Percentiles rank a stretch among this genome's conserved stretches.
Evolutionary conservation across 192 early-diverging fungal species (phyloP).

Genomic region (Chytriomyces sp.): DNA sequence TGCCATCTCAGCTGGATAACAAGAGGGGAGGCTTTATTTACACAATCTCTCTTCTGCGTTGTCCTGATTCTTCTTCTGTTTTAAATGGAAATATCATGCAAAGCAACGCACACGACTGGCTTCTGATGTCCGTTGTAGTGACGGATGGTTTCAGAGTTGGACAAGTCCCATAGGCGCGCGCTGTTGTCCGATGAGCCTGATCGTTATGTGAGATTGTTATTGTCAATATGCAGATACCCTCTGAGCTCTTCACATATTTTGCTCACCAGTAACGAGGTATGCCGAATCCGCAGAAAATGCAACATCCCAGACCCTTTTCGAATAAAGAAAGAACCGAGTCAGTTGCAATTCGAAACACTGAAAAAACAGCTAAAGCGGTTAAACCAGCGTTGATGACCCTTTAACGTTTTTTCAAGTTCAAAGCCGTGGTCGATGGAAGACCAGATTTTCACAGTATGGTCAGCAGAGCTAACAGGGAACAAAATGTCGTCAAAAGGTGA

Average conservation of each 20-base stretch:
- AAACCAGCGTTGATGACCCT: conserved; percentile 79
- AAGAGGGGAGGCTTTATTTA: neutral
- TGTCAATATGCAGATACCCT: neutral
- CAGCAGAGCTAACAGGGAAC: conserved; percentile 65
- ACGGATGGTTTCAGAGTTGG: conserved; percentile 76
- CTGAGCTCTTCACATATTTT: neutral
- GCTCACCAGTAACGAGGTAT: conserved; percentile 78
- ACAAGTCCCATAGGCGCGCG: conserved; percentile 81
- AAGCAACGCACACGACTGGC: conserved; percentile 82
- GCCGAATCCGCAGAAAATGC: conserved; percentile 91
- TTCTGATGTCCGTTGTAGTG: conserved; percentile 92
- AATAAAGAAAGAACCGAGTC: too few relatives aligned
- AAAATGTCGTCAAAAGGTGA: neutral
- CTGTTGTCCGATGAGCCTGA: conserved; percentile 83
- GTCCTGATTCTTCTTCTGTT: neutral
- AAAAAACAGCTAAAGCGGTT: neutral
- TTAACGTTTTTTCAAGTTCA: conserved; percentile 73
- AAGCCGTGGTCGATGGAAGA: conserved; percentile 57
- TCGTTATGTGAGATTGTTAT: neutral
- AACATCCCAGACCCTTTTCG: conserved; percentile 83
- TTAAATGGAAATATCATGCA: conserved; percentile 73
- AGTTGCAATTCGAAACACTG: neutral
- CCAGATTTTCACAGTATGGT: conserved; percentile 88
- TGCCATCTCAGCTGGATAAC: too few relatives aligned
- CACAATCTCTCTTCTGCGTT: neutral